A percentile compares a stretch with the other conserved stretches of the same genome.
phyloP scores from a whole-genome alignment of 202 grass and related monocot species.

The Setaria viridis region DNA sequence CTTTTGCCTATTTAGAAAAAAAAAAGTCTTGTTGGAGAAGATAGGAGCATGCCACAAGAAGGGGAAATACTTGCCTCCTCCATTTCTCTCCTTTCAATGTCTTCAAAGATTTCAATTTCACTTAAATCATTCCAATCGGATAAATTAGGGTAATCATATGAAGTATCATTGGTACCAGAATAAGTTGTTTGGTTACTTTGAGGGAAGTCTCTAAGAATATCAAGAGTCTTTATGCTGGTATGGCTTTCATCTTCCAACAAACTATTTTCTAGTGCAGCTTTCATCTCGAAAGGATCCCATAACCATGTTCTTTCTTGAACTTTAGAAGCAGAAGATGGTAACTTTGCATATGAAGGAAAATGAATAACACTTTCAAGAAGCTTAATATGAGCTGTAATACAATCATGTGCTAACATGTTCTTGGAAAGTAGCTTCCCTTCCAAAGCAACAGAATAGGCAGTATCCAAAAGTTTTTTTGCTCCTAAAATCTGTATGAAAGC shows the following conservation, averaged over 20 bases:
- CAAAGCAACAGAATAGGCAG: slow-evolving; percentile 67
- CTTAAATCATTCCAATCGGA: slow-evolving; percentile 83
- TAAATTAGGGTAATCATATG: slow-evolving; percentile 64
- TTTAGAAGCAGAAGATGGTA: slow-evolving; percentile 71
- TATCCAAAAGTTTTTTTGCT: slow-evolving; percentile 62
- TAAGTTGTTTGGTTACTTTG: slow-evolving; percentile 51
- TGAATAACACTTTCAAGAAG: slow-evolving; percentile 86
- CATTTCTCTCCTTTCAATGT: slow-evolving; percentile 79
- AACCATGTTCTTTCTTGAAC: slow-evolving; percentile 82
- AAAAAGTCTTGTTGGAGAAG: slow-evolving; percentile 31
- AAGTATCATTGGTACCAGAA: slow-evolving; percentile 61
- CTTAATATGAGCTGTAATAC: slow-evolving; percentile 70
- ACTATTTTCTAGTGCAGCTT: slow-evolving; percentile 54
- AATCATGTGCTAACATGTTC: slow-evolving; percentile 92
- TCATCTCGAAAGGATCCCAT: slow-evolving; percentile 76
- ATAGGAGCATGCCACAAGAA: slow-evolving; percentile 37
- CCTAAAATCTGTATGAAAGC: slow-evolving; percentile 71
- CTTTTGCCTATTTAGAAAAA: slow-evolving; percentile 26
- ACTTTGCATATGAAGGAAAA: slow-evolving; percentile 80
- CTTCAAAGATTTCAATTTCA: slow-evolving; percentile 86
- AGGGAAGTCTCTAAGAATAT: slow-evolving; percentile 62
- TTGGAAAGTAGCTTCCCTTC: slow-evolving; percentile 73
- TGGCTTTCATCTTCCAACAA: slow-evolving; percentile 40
- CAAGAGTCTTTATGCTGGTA: slow-evolving; percentile 44
- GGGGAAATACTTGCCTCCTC: slow-evolving; percentile 65